Base-by-base conservation (phyloP, 148 eudicot species). In the Salicornia ramosissima region DNA sequence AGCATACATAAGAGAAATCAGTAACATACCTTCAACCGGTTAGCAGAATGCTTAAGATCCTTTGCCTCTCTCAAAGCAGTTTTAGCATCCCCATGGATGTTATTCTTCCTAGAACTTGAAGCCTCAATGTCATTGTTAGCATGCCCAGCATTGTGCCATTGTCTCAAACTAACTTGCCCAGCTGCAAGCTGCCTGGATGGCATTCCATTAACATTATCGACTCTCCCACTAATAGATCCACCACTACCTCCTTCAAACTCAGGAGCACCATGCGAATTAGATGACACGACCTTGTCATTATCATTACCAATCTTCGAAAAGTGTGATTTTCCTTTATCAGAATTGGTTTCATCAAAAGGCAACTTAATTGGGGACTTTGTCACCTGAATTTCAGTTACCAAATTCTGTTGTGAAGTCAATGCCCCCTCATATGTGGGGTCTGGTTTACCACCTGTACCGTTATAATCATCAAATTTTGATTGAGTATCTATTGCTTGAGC, bases 11-110 rank as follows among this genome's bases (percentile, higher is more conserved):
- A 46, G 25, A 29, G 28, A 6, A 67, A 60, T 2, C 50, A 47
- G 40, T 5, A 15, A 43, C 73, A 16, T 29, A 81, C 84, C 85
- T 79, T 84, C 77, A 84, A 40, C 55, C 79, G 77, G 45, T 79
- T 64, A 64, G 87, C 87, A 39, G 80, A 81, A 71, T 76, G 79
- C 71, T 79, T 79, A 22, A 81, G 85, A 64, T 77, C 73, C 57
- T 55, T 81, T 36, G 85, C 87, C 63, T 84, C 87, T 69, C 45
- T 76, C 74, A 84, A 79, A 31, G 79, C 83, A 71, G 75, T 80
- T 65, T 65, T 75, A 60, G 86, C 86, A 71, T 79, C 80, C 33
- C 43, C 36, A 57, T 78, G 66, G 42, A 59, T 60, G 55, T 6
- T 45, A 42, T 74, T 61, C 36, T 71, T 68, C 47, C 33, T 42